Conservation (phyloP, 2,329 filamentous ascomycete species). For the Dothideomycetidae sp. region DNA sequence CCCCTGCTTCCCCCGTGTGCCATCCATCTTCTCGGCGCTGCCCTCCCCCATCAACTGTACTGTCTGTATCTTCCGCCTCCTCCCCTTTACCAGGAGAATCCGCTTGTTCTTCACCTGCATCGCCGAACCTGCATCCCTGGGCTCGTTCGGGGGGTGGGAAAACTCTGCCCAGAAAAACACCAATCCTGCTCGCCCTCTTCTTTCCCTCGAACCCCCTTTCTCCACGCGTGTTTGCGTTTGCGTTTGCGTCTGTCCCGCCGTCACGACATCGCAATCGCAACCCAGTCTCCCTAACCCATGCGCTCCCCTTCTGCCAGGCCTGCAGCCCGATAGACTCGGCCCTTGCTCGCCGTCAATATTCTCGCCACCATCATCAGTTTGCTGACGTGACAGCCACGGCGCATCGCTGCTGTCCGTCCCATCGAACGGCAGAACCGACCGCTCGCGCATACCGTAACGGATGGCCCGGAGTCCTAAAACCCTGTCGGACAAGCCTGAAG, state of each 20-base stretch:
- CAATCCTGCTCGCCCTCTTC: background rate
- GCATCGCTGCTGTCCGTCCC: background rate
- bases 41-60: too few relatives aligned
- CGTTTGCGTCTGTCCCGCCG: too few relatives aligned
- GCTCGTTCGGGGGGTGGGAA: background rate
- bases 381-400: too few relatives aligned
- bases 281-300: background rate
- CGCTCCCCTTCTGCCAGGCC: too few relatives aligned
- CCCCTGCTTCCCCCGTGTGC: too few relatives aligned
- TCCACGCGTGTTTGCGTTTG: background rate
- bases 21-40: too few relatives aligned
- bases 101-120: too few relatives aligned
- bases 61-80: too few relatives aligned
- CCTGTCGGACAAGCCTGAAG: background rate
- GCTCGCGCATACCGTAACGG: background rate
- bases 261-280: too few relatives aligned
- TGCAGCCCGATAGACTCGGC: background rate
- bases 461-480: background rate
- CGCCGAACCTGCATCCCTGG: too few relatives aligned
- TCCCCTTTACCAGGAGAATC: too few relatives aligned
- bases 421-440: background rate
- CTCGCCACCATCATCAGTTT: too few relatives aligned
- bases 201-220: background rate
- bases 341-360: background rate
- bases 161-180: background rate